Evolutionary conservation across 148 eudicot species (phyloP).

Genomic region (Pharnaceum exiguum): DNA sequence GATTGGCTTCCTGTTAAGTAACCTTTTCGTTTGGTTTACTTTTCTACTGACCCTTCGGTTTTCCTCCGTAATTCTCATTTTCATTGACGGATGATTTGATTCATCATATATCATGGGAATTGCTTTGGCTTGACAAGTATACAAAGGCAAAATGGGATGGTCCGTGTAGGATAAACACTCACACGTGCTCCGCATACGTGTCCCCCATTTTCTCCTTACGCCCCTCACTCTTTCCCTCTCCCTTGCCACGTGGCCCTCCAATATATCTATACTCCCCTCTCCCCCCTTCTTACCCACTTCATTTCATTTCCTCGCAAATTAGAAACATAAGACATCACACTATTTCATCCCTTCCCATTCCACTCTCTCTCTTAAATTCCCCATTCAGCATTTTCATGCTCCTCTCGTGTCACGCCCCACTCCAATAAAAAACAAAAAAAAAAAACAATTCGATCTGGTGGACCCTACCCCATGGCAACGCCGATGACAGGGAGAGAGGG

Average conservation of each 20-base stretch:
- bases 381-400: background rate
- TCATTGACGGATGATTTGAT: too few species aligned
- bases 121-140: background rate
- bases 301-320: background rate
- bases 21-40: too few species aligned
- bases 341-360: background rate
- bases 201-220: conserved; percentile 24
- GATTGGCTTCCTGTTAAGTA: too few species aligned
- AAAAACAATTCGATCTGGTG: background rate
- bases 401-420: background rate
- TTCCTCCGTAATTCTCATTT: too few species aligned
- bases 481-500: conserved; percentile 74
- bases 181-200: conserved; percentile 32
- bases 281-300: background rate
- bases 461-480: conserved; percentile 87
- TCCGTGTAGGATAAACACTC: conserved; percentile 26
- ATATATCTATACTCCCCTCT: background rate
- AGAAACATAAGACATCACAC: too few species aligned
- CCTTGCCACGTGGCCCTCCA: conserved; percentile 40
- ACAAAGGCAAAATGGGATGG: conserved; percentile 14
- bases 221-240: conserved; percentile 22
- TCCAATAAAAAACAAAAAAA: background rate
- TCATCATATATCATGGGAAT: too few species aligned
- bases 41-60: too few species aligned
- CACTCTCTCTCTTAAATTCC: background rate